Evolutionary conservation across 2,329 filamentous ascomycete genomes (phyloP), one percentile per base, ranked within the genome.

Genomic region (Penicillium thymicola): DNA sequence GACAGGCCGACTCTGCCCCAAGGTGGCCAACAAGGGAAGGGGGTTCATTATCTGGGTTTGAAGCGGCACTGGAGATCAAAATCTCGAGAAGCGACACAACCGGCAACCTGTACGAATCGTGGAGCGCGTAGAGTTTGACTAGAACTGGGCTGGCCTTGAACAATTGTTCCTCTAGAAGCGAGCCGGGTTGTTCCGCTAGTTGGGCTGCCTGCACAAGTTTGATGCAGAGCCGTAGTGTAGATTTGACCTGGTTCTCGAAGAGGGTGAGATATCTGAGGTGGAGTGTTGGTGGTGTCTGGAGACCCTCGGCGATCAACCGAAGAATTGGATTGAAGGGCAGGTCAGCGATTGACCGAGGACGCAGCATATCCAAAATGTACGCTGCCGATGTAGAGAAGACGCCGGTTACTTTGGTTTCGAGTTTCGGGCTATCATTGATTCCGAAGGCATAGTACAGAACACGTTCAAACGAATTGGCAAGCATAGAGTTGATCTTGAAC

Each of bases 11-110:
- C 54, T 90, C 86, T 10, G 90, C 83, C 1, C 92, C 92, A 7
- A 99, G 79, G 69, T 96, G 91, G 32, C 92, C 92, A 23, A 99
- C 84, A n/a, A 99, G 81, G 7, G 93, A 97, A n/a, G 91, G 90
- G 1, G 92, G 91, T 64, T 97, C 92, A n/a, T 81, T 81, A 30
- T 82, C 76, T 16, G 81, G 77, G 49, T 77, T 66, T 59, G 84
- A 84, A 25, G 87, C 85, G 25, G 89, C 87, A 62, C 83, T 87
- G 42, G 86, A 80, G 28, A 96, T 85, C 18, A 96, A 76, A 11
- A 86, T 84, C 59, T 92, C 86, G 8, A 96, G 78, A 2, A 97
- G 77, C 27, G 82, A 79, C 32, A 92, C 81, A 1, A 89, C 83
- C 2, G 87, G 82, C 14, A 81, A 78, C 64, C 84, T 85, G 72